Evolutionary conservation across 148 eudicot species (phyloP).

Genomic region (Spergularia marina): DNA sequence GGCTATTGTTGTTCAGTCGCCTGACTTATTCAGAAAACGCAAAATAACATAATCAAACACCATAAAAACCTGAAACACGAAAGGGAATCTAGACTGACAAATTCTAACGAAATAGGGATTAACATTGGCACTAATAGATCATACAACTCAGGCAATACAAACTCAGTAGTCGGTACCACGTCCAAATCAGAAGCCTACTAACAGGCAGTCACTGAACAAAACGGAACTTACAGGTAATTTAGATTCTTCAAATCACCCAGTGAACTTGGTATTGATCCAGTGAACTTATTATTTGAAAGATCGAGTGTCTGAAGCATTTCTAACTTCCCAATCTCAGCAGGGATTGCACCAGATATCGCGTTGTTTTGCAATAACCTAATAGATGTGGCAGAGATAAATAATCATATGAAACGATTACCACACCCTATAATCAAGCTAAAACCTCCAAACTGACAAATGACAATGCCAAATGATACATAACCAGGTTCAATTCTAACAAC

Average conservation of each 20-base stretch:
- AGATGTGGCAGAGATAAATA: neutral
- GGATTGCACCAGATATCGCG: constrained; percentile 67
- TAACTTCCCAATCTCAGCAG: constrained; percentile 61
- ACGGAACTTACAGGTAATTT: constrained; percentile 68
- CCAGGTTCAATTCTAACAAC: neutral
- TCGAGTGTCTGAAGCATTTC: constrained; percentile 82
- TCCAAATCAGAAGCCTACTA: neutral
- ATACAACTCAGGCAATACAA: neutral
- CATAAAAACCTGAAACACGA: neutral
- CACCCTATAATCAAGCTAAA: neutral
- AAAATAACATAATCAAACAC: constrained; percentile 17
- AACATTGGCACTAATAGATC: neutral
- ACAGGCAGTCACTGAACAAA: neutral
- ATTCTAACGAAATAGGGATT: neutral
- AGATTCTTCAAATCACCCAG: constrained; percentile 60
- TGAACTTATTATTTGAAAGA: constrained; percentile 67
- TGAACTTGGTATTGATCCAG: constrained; percentile 66
- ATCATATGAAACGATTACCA: constrained; percentile 13
- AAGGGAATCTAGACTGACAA: neutral
- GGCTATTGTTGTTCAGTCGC: constrained; percentile 89
- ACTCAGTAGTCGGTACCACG: neutral
- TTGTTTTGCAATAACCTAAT: constrained; percentile 80
- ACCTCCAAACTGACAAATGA: neutral
- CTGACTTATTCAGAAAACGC: constrained; percentile 44
- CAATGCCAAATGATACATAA: neutral